A percentile compares a stretch with the other conserved stretches of the same genome.
Conservation (phyloP, 108 stramenopile genomes). For the Cyclotella atomus region DNA sequence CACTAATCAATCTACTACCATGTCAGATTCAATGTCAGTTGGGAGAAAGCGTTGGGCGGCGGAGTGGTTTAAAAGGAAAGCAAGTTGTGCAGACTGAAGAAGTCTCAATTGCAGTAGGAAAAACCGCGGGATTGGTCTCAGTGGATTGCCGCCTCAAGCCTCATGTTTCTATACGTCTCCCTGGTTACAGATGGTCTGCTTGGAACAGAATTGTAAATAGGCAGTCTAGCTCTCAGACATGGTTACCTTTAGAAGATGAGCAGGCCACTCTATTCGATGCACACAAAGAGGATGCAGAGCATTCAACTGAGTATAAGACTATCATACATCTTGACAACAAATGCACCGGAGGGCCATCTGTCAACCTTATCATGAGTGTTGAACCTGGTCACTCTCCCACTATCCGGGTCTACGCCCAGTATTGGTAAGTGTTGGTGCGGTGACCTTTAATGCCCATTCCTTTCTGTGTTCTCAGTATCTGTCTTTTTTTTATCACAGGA, state of each 20-base stretch:
- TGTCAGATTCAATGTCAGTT: conserved; percentile 78
- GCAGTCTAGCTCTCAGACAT: conserved; percentile 54
- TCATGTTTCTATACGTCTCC: conserved; percentile 73
- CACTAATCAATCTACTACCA: conserved; percentile 74
- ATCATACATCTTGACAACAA: conserved; percentile 62
- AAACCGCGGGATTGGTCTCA: conserved; percentile 63
- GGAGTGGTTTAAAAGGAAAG: conserved; percentile 32
- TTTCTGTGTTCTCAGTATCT: too few species aligned
- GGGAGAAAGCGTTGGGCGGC: conserved; percentile 57
- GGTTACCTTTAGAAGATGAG: conserved; percentile 68
- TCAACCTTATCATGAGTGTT: conserved; percentile 73
- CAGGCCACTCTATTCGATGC: conserved; percentile 57
- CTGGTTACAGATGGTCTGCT: conserved; percentile 75
- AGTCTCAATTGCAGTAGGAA: conserved; percentile 52
- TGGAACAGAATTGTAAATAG: conserved; percentile 82
- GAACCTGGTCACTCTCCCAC: conserved; percentile 70
- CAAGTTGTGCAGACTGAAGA: conserved; percentile 44
- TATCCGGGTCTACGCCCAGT: conserved; percentile 73
- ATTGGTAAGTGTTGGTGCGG: conserved; percentile 37
- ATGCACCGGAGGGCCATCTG: conserved; percentile 54
- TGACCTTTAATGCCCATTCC: background rate
- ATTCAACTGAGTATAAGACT: conserved; percentile 68
- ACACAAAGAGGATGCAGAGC: conserved; percentile 51
- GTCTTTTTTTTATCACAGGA: too few species aligned
- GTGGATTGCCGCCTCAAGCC: conserved; percentile 75